A percentile compares a stretch with the other conserved stretches of the same genome.
These are phyloP conservation scores for Leucocoprinus sp. DNA, from an alignment of 768 basidiomycete species.

Conservation along the genomic window DNA sequence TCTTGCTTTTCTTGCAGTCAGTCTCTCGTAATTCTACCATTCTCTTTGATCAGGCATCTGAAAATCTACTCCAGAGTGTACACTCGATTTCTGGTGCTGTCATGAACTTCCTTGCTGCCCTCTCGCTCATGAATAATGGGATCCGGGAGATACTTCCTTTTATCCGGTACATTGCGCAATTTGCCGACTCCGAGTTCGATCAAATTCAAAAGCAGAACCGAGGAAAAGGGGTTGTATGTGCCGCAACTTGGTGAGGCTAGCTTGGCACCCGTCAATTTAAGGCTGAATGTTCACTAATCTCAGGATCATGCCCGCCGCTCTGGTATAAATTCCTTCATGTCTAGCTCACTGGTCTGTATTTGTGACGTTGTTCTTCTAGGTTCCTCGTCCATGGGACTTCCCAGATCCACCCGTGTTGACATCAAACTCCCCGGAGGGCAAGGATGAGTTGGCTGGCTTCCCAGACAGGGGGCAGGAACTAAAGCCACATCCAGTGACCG, in stretches of 20 bases:
- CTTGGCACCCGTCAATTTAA: too few species aligned
- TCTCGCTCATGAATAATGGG: constrained; percentile 63
- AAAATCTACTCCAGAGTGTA: constrained; percentile 30
- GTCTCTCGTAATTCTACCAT: constrained; percentile 17
- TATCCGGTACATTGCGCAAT: constrained; percentile 75
- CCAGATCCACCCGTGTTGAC: constrained; percentile 28
- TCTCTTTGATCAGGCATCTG: background rate
- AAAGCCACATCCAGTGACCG: background rate
- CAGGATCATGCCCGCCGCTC: constrained; percentile 74
- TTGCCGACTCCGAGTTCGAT: constrained; percentile 67
- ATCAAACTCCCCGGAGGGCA: constrained; percentile 13
- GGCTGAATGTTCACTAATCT: background rate
- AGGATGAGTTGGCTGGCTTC: background rate
- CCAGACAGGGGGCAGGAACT: background rate
- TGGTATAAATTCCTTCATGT: constrained; percentile 30
- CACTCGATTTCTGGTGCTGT: constrained; percentile 54
- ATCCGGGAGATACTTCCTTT: constrained; percentile 80
- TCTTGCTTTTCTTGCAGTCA: constrained; percentile 47
- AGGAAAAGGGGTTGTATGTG: constrained; percentile 78
- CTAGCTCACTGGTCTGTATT: background rate
- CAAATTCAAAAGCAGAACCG: constrained; percentile 53
- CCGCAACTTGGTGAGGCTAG: constrained; percentile 72
- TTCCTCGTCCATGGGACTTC: constrained; percentile 78
- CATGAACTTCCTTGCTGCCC: constrained; percentile 68
- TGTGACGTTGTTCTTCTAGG: constrained; percentile 21